phyloP scores from a whole-genome alignment of 192 early-diverging fungal species.

The Podila epigama region DNA sequence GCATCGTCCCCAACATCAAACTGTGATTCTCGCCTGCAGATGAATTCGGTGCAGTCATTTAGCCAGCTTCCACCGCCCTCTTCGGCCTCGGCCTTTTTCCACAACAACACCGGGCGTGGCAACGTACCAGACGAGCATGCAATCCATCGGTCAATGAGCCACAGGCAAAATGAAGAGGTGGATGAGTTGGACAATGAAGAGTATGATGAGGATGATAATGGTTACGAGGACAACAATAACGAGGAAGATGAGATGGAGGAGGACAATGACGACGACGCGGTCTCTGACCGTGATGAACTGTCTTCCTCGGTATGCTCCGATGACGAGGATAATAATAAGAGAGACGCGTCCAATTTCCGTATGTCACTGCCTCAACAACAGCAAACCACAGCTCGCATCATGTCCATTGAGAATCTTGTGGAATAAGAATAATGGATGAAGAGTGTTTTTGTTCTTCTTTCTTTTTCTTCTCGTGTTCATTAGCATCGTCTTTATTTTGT shows the following conservation, averaged over 20 bases:
- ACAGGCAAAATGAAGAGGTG: conserved; percentile 20
- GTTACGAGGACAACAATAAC: background rate
- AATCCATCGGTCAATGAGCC: conserved; percentile 31
- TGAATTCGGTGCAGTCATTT: background rate
- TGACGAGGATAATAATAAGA: background rate
- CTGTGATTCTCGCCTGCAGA: background rate
- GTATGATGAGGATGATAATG: conserved; percentile 5
- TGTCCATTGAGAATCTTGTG: conserved; percentile 47
- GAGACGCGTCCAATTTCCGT: background rate
- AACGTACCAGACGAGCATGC: conserved; percentile 6
- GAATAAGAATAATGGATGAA: too few relatives aligned
- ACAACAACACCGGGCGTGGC: background rate
- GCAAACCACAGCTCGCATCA: conserved; percentile 10
- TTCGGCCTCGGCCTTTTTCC: background rate
- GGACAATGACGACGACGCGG: conserved; percentile 3
- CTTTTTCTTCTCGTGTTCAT: too few relatives aligned
- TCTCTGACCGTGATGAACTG: background rate
- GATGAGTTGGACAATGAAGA: conserved; percentile 1
- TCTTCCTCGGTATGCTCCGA: background rate
- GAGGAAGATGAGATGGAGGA: background rate
- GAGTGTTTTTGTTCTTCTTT: too few relatives aligned
- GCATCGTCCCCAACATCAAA: too few relatives aligned
- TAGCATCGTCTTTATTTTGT: too few relatives aligned
- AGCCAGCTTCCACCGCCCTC: background rate
- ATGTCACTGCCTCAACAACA: background rate